Evolutionary conservation across 345 rosid species (phyloP).

Genomic region (Citropsis articulata): DNA sequence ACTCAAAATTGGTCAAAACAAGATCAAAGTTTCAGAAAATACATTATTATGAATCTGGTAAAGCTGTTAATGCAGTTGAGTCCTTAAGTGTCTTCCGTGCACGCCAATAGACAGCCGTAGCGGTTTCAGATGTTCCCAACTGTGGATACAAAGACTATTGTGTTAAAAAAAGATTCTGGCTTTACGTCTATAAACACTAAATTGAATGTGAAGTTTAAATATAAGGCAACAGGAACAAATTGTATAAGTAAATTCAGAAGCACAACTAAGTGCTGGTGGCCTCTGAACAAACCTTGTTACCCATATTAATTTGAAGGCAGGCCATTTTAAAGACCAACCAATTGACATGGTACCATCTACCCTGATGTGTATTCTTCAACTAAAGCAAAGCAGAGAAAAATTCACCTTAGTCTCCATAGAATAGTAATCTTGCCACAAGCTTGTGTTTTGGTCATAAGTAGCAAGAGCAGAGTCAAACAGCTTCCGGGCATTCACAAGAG

Average conservation of each 20-base stretch:
- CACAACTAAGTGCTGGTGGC: not conserved
- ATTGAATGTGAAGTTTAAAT: not conserved
- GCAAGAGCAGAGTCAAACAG: constrained; percentile 78
- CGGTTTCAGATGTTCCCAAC: constrained; percentile 87
- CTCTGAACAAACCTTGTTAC: not conserved
- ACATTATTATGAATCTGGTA: constrained; percentile 16
- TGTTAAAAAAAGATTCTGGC: not conserved
- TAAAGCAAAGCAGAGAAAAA: not conserved
- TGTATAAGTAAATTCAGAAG: not conserved
- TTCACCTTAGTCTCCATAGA: constrained; percentile 72
- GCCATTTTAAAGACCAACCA: too few species aligned
- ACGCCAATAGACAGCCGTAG: constrained; percentile 67
- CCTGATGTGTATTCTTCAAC: not conserved
- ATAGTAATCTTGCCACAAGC: constrained; percentile 75
- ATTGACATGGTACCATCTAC: not conserved
- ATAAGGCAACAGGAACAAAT: not conserved
- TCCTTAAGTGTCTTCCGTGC: constrained; percentile 69
- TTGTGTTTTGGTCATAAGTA: constrained; percentile 51
- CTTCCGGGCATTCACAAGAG: constrained; percentile 57
- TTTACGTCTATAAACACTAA: not conserved
- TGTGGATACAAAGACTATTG: constrained; percentile 21
- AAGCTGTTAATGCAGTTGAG: constrained; percentile 27
- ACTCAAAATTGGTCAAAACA: not conserved
- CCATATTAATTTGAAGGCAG: not conserved
- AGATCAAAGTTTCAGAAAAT: not conserved